Evolutionary conservation across 1,284 basidiomycete species (phyloP), one percentile per base, ranked within the genome.

Genomic region (Malassezia obtusa): DNA sequence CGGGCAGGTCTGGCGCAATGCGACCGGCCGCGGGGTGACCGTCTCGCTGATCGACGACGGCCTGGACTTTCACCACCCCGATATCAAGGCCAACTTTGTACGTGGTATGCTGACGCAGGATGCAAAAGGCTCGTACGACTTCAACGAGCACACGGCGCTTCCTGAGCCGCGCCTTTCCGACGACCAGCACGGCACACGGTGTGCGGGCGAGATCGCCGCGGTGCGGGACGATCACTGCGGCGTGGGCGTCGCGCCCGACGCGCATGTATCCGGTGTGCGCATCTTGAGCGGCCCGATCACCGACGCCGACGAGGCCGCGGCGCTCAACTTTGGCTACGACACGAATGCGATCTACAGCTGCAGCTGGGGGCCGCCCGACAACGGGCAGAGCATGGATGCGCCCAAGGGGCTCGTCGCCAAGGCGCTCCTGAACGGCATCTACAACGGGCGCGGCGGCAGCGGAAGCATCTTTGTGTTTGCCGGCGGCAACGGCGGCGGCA

Each of bases 391-490:
- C 15, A 96, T 98, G 91, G 94, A 98, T 72, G 89, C 84, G 0
- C 94, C 94, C 1, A 83, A 83, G 25, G 86, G 88, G 62, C 78
- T 99, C 41, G 94, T 98, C 66, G 82, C 87, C 73, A 94, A 95
- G 73, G 88, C 94, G 5, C 84, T 98, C 64, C 78, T 96, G 21
- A 95, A 98, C 66, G 94, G 94, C 17, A 83, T 95, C 38, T 85
- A 89, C 75, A 86, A 89, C 47, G 94, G 94, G 4, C 82, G 94
- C 45, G 81, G 77, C 37, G 90, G 91, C 21, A 89, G 87, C 68
- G 94, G 94, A 2, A 89, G 85, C 37, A 79, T 99, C 60, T 98
- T 87, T 67, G 94, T 99, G 32, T 99, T 98, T 75, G 94, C 94
- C 1, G 91, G 89, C 54, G 94, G 94, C 1, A 99, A 98, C 72